Evolutionary conservation across 2,329 filamentous ascomycete genomes (phyloP), one percentile per base, ranked within the genome.

Genomic region (Microsporum ferrugineum): DNA sequence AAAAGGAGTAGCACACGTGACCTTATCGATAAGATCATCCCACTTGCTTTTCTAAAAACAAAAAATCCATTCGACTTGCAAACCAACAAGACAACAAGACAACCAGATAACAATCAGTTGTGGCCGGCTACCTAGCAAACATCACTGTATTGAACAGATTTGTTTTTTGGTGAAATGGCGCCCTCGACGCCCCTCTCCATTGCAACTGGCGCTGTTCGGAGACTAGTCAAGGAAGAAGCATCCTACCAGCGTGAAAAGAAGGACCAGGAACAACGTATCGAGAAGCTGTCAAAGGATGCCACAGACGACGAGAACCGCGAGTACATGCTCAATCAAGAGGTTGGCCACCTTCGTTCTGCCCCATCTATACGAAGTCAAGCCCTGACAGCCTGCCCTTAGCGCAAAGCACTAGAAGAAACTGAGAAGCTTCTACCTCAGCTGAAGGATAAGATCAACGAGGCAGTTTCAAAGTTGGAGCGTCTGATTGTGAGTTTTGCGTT

Each of bases 171-270:
- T 51, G 27, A 5, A 12, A 96, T 96, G 91, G 82, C 89, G 2
- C 81, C 89, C 36, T 88, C 88, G 51, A 85, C 86, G 0, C 82
- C 86, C 67, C 84, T 96, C 72, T 76, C 84, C 68, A 94, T 96
- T 71, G 85, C 88, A 51, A 94, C 89, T 29, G 84, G 86, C 64
- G 85, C 89, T 23, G 84, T 97, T 66, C 80, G 83, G 68, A 89
- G 94, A 62, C 83, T 97, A 56, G 84, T 96, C 66, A 96, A 95
- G 75, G 94, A 99, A 75, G 89, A 96, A 74, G 79, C 82, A 43
- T 92, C 87, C 68, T 97, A 99, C 77, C 88, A 91, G 79, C 88
- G 88, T 71, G 94, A 99, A 74, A 82, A 91, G 23, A 78, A 82
- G 65, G 80, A 86, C 65, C 91, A 97, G 72, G 81, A 88, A 68